Conservation (phyloP, 176 grass and related monocot species). For the Oryza brachyantha region DNA sequence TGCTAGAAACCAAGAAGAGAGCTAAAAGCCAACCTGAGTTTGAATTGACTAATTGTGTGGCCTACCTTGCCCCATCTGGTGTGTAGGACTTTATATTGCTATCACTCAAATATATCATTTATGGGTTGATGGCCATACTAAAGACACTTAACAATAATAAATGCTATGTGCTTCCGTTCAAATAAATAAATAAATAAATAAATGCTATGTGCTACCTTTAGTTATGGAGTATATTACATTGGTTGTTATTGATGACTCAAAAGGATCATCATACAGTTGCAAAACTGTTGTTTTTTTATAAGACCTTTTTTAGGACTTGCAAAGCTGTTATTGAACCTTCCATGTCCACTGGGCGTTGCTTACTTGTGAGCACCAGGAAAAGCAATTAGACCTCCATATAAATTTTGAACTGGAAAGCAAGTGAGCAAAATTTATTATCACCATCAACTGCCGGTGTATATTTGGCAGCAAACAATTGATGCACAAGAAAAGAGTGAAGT, state of each 20-base stretch:
- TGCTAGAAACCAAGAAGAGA: neutral
- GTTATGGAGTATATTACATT: neutral
- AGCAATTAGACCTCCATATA: neutral
- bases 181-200: conserved; percentile 26
- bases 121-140: neutral
- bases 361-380: neutral
- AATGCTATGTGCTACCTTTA: neutral
- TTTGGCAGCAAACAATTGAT: conserved; percentile 11
- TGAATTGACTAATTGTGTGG: neutral
- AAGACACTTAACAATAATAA: conserved; percentile 8
- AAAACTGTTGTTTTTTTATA: neutral
- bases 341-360: neutral
- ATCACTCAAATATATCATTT: neutral
- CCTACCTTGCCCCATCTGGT: neutral
- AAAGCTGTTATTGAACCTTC: neutral
- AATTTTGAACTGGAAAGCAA: conserved; percentile 8
- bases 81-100: neutral
- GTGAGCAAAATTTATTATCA: neutral
- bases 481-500: conserved; percentile 29
- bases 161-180: conserved; percentile 1
- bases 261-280: neutral
- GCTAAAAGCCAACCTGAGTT: neutral
- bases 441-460: neutral
- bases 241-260: neutral
- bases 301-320: neutral